Base-by-base conservation (phyloP, 352 stramenopile species). In the Saprolegnia diclina region DNA sequence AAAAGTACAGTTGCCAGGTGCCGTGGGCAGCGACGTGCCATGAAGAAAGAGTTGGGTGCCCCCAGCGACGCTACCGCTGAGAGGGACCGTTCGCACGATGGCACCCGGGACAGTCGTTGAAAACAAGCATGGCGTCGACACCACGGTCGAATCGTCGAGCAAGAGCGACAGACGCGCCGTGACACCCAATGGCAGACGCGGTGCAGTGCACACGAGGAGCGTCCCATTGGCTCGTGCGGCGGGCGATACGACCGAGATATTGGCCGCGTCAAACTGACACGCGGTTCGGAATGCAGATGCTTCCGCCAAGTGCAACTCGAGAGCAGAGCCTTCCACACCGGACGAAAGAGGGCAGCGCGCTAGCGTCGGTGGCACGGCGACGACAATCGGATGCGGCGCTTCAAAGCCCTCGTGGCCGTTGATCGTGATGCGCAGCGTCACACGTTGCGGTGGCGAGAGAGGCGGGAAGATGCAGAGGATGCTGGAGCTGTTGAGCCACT, bases 401-500 rank as follows among this genome's bases (percentile, higher is more conserved):
- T 19, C 24, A 3, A 40, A 4, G 13, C 1, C 3, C 3, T 59
- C 52, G 4, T 59, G 52, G 4, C 35, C 52, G 35, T 59, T 59
- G 3, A 24, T 16, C 13, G 52, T n/a, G 24, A 59, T 16, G 13
- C 16, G 35, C 11, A 59, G 9, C 13, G 16, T 24, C 35, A 59
- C 11, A 16, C 11, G 11, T 59, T 59, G 52, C 24, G 35, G 35
- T 59, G 52, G 1, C 1, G 52, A 14, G 3, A 59, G 13, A 16
- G 52, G 52, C 35, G 52, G 52, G 4, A 59, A n/a, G 16, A 24
- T 4, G 52, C 52, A 59, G 24, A 42, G 2, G 9, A 59, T 4
- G 19, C 16, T 40, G 35, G 11, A 21, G 52, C 13, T 59, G 52
- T 59, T 59, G 52, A 59, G 13, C 52, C 52, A 59, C 24, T 54